Evolutionary conservation across 2,329 filamentous ascomycete genomes (phyloP).

Genomic region (Aspergillus floridensis): DNA sequence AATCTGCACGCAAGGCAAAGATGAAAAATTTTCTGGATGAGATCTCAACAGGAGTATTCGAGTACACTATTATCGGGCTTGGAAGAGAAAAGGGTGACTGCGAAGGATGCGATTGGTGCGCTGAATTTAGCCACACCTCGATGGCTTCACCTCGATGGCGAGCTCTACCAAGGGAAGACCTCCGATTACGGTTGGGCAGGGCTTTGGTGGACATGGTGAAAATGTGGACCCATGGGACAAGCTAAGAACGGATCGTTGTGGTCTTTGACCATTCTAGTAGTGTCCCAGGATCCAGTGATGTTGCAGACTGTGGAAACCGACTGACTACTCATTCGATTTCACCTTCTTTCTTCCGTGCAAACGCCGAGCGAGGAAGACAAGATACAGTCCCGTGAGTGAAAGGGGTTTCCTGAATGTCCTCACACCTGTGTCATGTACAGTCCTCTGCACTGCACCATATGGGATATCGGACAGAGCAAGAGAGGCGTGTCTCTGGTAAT

Average conservation of each 20-base stretch:
- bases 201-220: neutral
- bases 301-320: neutral
- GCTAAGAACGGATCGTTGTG: neutral
- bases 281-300: neutral
- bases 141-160: neutral
- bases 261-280: neutral
- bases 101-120: neutral
- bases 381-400: neutral
- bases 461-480: neutral
- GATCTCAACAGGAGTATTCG: neutral
- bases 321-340: neutral
- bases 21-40: neutral
- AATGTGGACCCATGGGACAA: neutral
- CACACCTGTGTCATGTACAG: too few species aligned
- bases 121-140: neutral
- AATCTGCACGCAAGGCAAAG: neutral
- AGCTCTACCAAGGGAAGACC: neutral
- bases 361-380: neutral
- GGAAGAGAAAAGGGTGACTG: neutral
- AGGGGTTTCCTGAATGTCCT: neutral
- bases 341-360: neutral
- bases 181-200: neutral
- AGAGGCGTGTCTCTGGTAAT: neutral
- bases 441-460: too few species aligned
- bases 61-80: neutral